Percentiles rank a stretch among this genome's conserved stretches.
phyloP scores from a whole-genome alignment of 2,329 filamentous ascomycete genomes.

The Leptodontidium sp. region DNA sequence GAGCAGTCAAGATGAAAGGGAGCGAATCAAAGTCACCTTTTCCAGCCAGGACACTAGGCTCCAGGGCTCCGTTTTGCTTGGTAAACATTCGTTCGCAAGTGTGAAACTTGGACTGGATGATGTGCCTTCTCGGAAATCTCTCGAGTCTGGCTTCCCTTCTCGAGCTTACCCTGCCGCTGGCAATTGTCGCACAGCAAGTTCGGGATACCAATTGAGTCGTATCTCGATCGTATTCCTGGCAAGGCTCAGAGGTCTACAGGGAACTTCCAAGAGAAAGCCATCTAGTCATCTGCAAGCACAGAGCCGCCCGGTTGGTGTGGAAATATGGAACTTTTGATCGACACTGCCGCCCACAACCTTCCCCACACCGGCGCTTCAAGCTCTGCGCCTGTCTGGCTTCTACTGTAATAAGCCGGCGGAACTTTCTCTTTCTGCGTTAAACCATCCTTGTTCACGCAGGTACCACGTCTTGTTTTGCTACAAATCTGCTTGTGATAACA shows the following conservation, averaged over 20 bases:
- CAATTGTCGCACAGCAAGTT: slow-evolving; percentile 11
- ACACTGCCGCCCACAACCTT: background rate
- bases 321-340: background rate
- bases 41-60: background rate
- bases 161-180: background rate
- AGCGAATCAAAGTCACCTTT: background rate
- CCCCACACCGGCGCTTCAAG: slow-evolving; percentile 4
- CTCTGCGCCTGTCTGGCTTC: slow-evolving; percentile 2
- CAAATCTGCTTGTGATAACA: background rate
- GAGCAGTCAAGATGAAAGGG: background rate
- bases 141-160: background rate
- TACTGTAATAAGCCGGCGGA: too few species aligned
- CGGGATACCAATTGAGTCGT: background rate
- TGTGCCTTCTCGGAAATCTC: background rate
- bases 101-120: slow-evolving; percentile 8
- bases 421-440: background rate
- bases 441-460: background rate
- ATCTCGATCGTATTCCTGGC: background rate
- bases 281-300: slow-evolving; percentile 6
- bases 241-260: background rate
- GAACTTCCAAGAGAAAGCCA: background rate
- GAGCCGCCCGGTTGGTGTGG: slow-evolving; percentile 11
- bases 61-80: slow-evolving; percentile 9
- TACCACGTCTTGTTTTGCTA: background rate
- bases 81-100: background rate